Percentiles rank a stretch among this genome's conserved stretches.
Conservation (phyloP, 2,329 filamentous ascomycete genomes). For the Emericellopsis atlantica region DNA sequence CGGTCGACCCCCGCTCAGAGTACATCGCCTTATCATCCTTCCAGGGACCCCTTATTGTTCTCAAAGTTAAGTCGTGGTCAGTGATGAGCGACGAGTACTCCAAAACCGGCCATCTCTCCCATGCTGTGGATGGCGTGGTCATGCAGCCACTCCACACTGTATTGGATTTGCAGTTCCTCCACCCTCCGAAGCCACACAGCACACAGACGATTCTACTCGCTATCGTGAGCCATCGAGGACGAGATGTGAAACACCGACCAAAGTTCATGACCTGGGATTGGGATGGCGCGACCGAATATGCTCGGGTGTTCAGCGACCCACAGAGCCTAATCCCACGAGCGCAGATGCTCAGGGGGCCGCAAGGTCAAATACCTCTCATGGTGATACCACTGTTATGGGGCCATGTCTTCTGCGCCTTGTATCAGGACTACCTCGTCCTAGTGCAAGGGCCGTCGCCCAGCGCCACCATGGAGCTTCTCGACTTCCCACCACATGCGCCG, state of each 20-base stretch:
- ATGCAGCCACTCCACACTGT: constrained; percentile 52
- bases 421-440: constrained; percentile 42
- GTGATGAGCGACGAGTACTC: constrained; percentile 37
- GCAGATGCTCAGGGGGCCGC: not conserved
- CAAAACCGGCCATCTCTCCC: constrained; percentile 25
- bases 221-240: constrained; percentile 25
- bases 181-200: constrained; percentile 53
- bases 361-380: constrained; percentile 41
- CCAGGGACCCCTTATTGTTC: constrained; percentile 60
- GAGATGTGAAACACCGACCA: not conserved
- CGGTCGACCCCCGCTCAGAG: constrained; percentile 64
- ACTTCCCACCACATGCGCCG: too few species aligned
- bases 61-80: constrained; percentile 48
- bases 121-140: constrained; percentile 40
- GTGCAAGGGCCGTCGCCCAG: constrained; percentile 40
- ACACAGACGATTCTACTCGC: constrained; percentile 68
- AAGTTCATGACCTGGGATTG: constrained; percentile 46
- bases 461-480: too few species aligned
- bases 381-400: constrained; percentile 60
- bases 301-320: too few species aligned
- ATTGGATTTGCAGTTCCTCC: constrained; percentile 76
- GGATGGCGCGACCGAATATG: constrained; percentile 18
- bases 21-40: constrained; percentile 58
- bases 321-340: too few species aligned
- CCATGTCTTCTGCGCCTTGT: constrained; percentile 60